Base-by-base conservation (phyloP, 495 filamentous ascomycete species). In the Penicillium fimorum region DNA sequence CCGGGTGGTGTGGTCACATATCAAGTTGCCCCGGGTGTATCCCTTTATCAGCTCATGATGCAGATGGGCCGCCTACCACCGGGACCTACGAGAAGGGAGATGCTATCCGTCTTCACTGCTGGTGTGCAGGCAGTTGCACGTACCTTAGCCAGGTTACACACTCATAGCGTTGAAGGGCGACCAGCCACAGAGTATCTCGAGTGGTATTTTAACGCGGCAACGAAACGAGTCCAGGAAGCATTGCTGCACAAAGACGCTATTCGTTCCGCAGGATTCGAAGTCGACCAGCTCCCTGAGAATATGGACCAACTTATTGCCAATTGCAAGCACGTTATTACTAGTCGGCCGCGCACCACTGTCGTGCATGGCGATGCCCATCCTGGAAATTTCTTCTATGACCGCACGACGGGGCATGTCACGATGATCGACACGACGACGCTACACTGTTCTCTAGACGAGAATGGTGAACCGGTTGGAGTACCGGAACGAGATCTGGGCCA, bases 301-400 rank as follows among this genome's bases (percentile, higher is more conserved):
- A 30, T 47, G 15, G 6, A 30, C 5, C 44, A 30, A 47, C 44
- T 47, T 47, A 17, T 47, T 47, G 24, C 27, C 9, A 15, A 47
- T 15, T 47, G 44, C 44, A 47, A 18, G 27, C n/a, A 25, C 1
- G 44, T 30, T 30, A 47, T 47, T 30, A 8, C 25, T 10, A 30
- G 8, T n/a, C n/a, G 25, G 10, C 24, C 44, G 25, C 44, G 44
- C 4, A 47, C 44, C 25, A 47, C 44, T 47, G 27, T 47, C 44
- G 44, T 47, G 1, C 44, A 47, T 4, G 44, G 44, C 4, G 44
- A 47, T 20, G 25, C 25, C 7, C 44, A 47, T 32, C 44, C 44
- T 47, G 44, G 44, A 10, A 47, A 30, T 24, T 47, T 47, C n/a
- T 47, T 47, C n/a, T 47, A 47, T 30, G 44, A 47, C 44, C 9